Evolutionary conservation across 2,329 filamentous ascomycete genomes (phyloP), one percentile per base, ranked within the genome.

Genomic region (Pseudocercospora fuligena): DNA sequence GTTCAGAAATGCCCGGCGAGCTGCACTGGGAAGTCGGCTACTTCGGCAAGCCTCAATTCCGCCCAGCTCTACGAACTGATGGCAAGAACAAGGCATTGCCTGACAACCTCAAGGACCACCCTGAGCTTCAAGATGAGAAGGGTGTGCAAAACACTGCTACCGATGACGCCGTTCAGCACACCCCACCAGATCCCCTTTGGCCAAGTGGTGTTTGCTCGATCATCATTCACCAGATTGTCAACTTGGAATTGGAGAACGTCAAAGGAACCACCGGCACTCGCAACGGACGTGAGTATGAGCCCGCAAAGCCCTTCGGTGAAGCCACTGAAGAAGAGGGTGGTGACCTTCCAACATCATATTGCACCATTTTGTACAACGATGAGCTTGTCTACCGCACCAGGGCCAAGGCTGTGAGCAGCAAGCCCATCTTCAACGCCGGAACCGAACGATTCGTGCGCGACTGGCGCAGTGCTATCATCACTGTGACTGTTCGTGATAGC

Each of bases 1-100:
- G 90, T 12, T 94, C 88, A 71, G 87, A 87, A 59, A 98, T 98
- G 93, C 95, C 95, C 0, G 94, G 95, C 29, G 90, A 97, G 76
- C 85, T 99, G 46, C 90, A 96, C 76, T 98, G 94, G 94, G 94
- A 97, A 78, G 93, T 98, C 56, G 95, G 94, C 6, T 98, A 91
- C 81, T 98, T 97, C 73, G 90, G 90, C 73, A 97, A 97, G 82
- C 93, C 94, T 0, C 89, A 93, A 71, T 93, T 97, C 81, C 87
- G 94, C 62, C 88, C 90, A 69, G 92, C 93, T 12, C 84, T 98
- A 54, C 87, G 92, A 47, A 97, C 93, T 0, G 92, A 96, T 75
- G 94, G 94, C 51, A 92, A 93, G 80, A 91, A 97, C 77, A 85
- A 89, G 66, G 89, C 86, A 66, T 84, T 97, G 2, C 93, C 93